phyloP scores from a whole-genome alignment of 371 early-diverging fungal species.

The Mortierella polycephala region DNA sequence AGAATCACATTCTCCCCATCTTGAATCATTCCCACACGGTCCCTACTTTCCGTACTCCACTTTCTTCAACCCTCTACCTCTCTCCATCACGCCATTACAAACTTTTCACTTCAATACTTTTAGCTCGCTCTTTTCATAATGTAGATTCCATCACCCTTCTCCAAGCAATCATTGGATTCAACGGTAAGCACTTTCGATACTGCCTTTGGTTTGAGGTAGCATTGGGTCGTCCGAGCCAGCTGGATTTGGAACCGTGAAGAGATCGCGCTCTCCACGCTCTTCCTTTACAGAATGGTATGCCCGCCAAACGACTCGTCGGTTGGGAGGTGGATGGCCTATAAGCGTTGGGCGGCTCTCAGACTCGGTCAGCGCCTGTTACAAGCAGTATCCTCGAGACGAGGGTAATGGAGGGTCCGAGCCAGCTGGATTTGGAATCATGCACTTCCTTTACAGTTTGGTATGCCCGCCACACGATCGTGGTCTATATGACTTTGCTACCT shows the following conservation, averaged over 20 bases:
- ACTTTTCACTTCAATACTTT: too few species aligned
- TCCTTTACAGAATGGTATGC: constrained; percentile 23
- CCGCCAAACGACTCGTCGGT: constrained; percentile 25
- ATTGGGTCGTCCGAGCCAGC: constrained; percentile 29
- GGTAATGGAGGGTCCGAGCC: constrained; percentile 21
- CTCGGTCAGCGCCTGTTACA: constrained; percentile 27
- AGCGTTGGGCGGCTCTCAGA: constrained; percentile 17
- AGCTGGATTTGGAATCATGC: constrained; percentile 16
- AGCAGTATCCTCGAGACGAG: constrained; percentile 21
- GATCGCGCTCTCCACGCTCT: constrained; percentile 16
- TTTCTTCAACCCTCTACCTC: too few species aligned
- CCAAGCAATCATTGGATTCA: constrained; percentile 1
- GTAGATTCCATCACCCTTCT: constrained; percentile 6
- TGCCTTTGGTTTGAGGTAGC: constrained; percentile 12
- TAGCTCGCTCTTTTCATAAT: too few species aligned
- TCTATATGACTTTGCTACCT: constrained; percentile 13
- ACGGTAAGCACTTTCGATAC: constrained; percentile 12
- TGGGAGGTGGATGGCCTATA: constrained; percentile 28
- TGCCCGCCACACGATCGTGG: constrained; percentile 24
- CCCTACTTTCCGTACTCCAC: too few species aligned
- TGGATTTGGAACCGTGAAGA: constrained; percentile 22
- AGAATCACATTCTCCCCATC: too few species aligned
- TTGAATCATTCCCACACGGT: too few species aligned
- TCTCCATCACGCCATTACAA: too few species aligned
- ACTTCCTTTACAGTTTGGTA: constrained; percentile 25